Evolutionary conservation across 2,329 filamentous ascomycete species (phyloP).

Genomic region (Alternaria sp.): DNA sequence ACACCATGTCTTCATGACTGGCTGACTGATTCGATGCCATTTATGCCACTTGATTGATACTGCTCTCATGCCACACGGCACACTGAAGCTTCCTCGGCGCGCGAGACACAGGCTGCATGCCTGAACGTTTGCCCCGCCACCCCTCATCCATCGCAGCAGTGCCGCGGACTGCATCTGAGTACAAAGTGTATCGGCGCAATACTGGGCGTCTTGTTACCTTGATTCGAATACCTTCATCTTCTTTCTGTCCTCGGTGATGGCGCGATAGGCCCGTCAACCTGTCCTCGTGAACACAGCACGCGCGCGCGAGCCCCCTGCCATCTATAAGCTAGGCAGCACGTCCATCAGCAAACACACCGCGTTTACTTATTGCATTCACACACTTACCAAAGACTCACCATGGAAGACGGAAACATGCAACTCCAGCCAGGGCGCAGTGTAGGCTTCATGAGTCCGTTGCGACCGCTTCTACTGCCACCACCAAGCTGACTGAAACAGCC

Average conservation of each 20-base stretch:
- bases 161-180: neutral
- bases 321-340: conserved; percentile 22
- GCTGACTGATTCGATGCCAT: neutral
- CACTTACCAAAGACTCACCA: conserved; percentile 19
- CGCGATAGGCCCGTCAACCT: conserved; percentile 7
- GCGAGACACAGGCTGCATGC: conserved; percentile 4
- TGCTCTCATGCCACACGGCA: neutral
- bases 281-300: conserved; percentile 42
- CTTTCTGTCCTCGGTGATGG: neutral
- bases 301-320: conserved; percentile 18
- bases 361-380: neutral
- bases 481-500: conserved; percentile 60
- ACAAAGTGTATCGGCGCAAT: neutral
- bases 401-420: conserved; percentile 48
- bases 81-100: neutral
- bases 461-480: neutral
- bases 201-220: neutral
- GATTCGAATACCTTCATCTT: neutral
- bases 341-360: conserved; percentile 14
- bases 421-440: conserved; percentile 44
- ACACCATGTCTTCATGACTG: neutral
- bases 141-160: conserved; percentile 19
- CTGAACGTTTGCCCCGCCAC: conserved; percentile 23
- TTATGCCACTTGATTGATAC: neutral
- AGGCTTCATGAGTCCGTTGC: conserved; percentile 52